Conservation (phyloP, 306 rosid species). For the Glycine tomentella region DNA sequence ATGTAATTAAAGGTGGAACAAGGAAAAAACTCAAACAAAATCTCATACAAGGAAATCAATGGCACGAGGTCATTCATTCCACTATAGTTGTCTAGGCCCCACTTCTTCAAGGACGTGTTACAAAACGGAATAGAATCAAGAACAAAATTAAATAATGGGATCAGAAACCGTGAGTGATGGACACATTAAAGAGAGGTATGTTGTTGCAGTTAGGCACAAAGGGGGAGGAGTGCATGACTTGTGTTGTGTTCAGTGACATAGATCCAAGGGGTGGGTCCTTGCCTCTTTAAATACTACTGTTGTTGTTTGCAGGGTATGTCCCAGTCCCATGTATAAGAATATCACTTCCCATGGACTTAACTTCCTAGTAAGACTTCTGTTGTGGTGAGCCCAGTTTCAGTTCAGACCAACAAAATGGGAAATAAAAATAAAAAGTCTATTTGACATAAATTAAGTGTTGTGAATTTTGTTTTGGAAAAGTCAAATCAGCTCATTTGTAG, state of each 20-base stretch:
- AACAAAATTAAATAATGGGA: slow-evolving; percentile 37
- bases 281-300: slow-evolving; percentile 31
- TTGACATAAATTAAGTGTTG: not conserved
- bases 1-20: not conserved
- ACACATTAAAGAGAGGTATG: slow-evolving; percentile 27
- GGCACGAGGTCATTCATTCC: slow-evolving; percentile 27
- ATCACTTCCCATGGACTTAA: slow-evolving; percentile 41
- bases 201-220: no score
- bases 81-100: slow-evolving; percentile 50
- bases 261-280: slow-evolving; percentile 43
- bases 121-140: not conserved
- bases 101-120: slow-evolving; percentile 22
- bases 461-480: not conserved
- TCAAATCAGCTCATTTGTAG: not conserved
- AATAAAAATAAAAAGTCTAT: not conserved
- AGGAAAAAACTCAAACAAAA: not conserved
- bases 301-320: slow-evolving; percentile 41
- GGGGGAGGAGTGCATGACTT: slow-evolving; percentile 8
- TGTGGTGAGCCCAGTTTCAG: slow-evolving; percentile 20
- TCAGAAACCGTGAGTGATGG: slow-evolving; percentile 43
- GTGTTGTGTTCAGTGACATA: slow-evolving; percentile 35
- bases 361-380: not conserved
- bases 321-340: slow-evolving; percentile 38
- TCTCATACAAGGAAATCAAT: not conserved
- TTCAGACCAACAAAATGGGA: slow-evolving; percentile 14